phyloP scores from a whole-genome alignment of 2,329 filamentous ascomycete species.

The Penicillium italicum region DNA sequence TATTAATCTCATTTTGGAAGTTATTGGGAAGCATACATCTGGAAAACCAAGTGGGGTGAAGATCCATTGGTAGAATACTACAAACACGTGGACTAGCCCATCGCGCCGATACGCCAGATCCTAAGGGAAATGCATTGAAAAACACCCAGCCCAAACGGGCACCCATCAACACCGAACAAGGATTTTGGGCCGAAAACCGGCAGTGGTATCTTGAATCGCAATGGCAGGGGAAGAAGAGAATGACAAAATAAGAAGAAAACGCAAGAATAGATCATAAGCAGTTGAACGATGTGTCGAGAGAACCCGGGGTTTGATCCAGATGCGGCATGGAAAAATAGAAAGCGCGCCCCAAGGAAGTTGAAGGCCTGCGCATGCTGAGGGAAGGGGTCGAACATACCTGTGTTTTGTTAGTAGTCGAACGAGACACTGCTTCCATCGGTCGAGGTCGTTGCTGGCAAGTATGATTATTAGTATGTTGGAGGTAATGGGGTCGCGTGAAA shows the following conservation, averaged over 20 bases:
- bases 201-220: conserved; percentile 12
- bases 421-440: background rate
- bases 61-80: conserved; percentile 5
- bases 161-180: conserved; percentile 8
- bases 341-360: background rate
- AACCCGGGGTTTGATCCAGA: background rate
- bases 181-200: background rate
- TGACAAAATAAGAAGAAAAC: background rate
- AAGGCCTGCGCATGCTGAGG: background rate
- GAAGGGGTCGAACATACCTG: conserved; percentile 9
- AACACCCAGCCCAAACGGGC: background rate
- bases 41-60: background rate
- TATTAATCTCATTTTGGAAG: background rate
- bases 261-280: background rate
- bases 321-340: background rate
- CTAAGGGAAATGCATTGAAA: background rate
- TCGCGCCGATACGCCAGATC: conserved; percentile 7
- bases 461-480: conserved; percentile 10
- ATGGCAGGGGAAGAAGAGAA: conserved; percentile 1
- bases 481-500: background rate
- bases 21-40: background rate
- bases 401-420: background rate
- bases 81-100: conserved; percentile 4
- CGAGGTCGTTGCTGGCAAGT: conserved; percentile 9
- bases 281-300: background rate